Evolutionary conservation across 768 basidiomycete species (phyloP), one percentile per base, ranked within the genome.

Genomic region (Phylloporus arenicola): DNA sequence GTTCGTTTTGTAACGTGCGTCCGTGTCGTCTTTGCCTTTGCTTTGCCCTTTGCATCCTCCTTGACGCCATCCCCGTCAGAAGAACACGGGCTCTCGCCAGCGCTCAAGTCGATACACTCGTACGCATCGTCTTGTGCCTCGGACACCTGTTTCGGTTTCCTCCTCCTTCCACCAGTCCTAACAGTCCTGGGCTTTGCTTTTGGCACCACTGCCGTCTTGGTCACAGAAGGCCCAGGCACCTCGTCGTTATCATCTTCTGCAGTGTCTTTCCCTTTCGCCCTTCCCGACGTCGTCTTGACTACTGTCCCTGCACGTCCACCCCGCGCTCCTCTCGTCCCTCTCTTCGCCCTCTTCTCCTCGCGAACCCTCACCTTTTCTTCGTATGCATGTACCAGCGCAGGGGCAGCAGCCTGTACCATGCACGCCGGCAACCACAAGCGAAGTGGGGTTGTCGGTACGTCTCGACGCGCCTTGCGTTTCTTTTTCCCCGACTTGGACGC

Each of bases 401-500:
- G 86, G 52, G 82, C 84, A 2, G 79, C 88, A 29, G 81, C 65
- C 12, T 72, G 68, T 11, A 93, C 78, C 75, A 95, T 84, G 47
- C 77, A 83, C 20, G 86, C 89, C 0, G 92, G 88, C 68, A 92
- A 77, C 92, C 92, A 95, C 11, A 92, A 63, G 13, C 85, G 75
- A 43, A 84, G 64, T 48, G 78, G 77, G 43, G 71, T 75, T n/a
- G 72, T 68, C 0, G 84, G 83, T 5, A 55, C 34, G 55, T 64
- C 65, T 17, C 61, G 66, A 50, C 54, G 61, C 6, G 56, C 54
- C 52, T 57, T 64, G 35, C 57, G 60, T 55, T 43, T 64, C 51
- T 58, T 65, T 19, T 37, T 45, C 22, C 52, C 52, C 9, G 43
- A 57, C 48, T 53, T 64, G 43, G 57, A 33, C 9, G 57, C 62